Evolutionary conservation across 2,329 filamentous ascomycete genomes (phyloP).

Genomic region (Xylaria hypoxylon): DNA sequence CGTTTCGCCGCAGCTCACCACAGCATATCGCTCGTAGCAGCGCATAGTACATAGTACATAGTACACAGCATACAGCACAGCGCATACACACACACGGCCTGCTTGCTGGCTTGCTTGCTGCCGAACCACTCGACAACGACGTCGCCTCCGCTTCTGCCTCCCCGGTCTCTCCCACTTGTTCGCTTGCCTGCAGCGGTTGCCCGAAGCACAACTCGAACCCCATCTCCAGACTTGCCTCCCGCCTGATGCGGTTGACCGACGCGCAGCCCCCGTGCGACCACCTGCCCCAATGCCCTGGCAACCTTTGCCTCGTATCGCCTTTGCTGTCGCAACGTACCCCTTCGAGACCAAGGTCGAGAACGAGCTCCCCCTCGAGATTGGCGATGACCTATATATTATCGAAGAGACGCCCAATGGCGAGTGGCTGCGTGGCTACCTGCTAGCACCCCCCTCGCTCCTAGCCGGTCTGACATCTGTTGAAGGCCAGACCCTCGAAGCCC

Average conservation of each 20-base stretch:
- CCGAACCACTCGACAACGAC: constrained; percentile 19
- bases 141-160: constrained; percentile 6
- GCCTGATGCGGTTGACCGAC: constrained; percentile 51
- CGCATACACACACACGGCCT: constrained; percentile 13
- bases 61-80: constrained; percentile 7
- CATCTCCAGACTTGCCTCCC: constrained; percentile 33
- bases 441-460: constrained; percentile 91
- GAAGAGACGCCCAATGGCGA: constrained; percentile 92
- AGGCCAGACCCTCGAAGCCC: constrained; percentile 92
- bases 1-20: constrained; percentile 18
- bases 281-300: constrained; percentile 85
- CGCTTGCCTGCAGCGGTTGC: constrained; percentile 37
- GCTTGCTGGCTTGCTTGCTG: constrained; percentile 13
- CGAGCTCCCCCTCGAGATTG: constrained; percentile 95
- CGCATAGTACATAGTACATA: constrained; percentile 6
- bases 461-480: constrained; percentile 90
- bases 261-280: constrained; percentile 49
- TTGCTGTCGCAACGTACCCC: constrained; percentile 95
- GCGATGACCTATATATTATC: constrained; percentile 98
- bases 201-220: constrained; percentile 28
- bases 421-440: constrained; percentile 95
- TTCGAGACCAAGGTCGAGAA: constrained; percentile 88
- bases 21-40: not conserved
- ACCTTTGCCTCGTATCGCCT: constrained; percentile 95
- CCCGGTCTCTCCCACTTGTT: constrained; percentile 22